A percentile compares a stretch with the other conserved stretches of the same genome.
Evolutionary conservation across 805 yeast genomes (phyloP).

Genomic region (Osmozyma mogii): DNA sequence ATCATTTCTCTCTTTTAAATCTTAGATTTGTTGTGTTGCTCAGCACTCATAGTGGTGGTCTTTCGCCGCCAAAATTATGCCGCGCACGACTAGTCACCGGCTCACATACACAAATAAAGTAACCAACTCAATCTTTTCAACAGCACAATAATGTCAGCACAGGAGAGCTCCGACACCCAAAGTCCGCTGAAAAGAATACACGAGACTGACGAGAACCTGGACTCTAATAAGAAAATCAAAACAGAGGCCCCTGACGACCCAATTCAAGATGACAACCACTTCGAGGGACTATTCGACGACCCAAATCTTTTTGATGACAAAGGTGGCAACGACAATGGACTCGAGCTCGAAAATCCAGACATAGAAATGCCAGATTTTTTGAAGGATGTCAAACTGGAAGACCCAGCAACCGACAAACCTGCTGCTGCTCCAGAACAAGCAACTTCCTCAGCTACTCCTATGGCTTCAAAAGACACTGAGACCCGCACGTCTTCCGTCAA

Average conservation of each 20-base stretch:
- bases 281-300: constrained; percentile 12
- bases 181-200: constrained; percentile 7
- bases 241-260: constrained; percentile 4
- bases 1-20: too few species aligned
- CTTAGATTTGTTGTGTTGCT: too few species aligned
- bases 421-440: too few species aligned
- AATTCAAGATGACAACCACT: constrained; percentile 6
- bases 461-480: too few species aligned
- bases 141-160: constrained; percentile 3
- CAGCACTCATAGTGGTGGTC: too few species aligned
- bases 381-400: too few species aligned
- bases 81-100: too few species aligned
- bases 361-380: constrained; percentile 11
- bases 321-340: constrained; percentile 7
- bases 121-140: neutral
- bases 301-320: constrained; percentile 13
- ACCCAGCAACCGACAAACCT: too few species aligned
- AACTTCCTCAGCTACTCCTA: too few species aligned
- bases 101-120: too few species aligned
- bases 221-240: constrained; percentile 7
- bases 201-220: constrained; percentile 4
- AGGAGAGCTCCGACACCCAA: constrained; percentile 4
- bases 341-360: constrained; percentile 3
- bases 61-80: too few species aligned
- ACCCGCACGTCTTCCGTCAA: too few species aligned